Evolutionary conservation across 306 rosid species (phyloP).

Genomic region (Corylus americana): DNA sequence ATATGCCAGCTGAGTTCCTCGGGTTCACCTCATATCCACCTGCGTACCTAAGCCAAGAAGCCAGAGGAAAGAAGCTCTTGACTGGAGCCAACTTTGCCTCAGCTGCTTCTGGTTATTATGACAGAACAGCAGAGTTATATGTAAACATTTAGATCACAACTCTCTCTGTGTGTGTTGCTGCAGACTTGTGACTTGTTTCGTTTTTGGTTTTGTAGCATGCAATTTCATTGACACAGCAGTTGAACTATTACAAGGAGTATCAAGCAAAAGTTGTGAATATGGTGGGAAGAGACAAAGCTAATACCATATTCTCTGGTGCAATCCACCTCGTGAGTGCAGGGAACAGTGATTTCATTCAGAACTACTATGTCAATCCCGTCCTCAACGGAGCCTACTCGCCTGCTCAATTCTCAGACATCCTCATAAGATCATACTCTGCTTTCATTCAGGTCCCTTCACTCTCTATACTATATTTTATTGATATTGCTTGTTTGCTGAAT

Average conservation of each 20-base stretch:
- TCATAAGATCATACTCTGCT: conserved; percentile 41
- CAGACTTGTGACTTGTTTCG: background rate
- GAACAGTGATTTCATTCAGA: conserved; percentile 61
- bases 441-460: conserved; percentile 52
- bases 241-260: conserved; percentile 53
- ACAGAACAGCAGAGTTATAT: conserved; percentile 44
- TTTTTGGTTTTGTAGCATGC: conserved; percentile 39
- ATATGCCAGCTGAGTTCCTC: conserved; percentile 51
- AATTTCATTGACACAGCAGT: conserved; percentile 48
- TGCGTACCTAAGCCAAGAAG: conserved; percentile 62
- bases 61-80: conserved; percentile 49
- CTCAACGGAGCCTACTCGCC: conserved; percentile 34
- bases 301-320: conserved; percentile 46
- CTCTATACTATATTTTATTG: background rate
- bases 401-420: conserved; percentile 49
- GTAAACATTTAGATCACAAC: conserved; percentile 27
- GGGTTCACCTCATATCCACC: conserved; percentile 63
- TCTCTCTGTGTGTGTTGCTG: background rate
- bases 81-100: conserved; percentile 70
- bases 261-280: conserved; percentile 43
- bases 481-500: background rate
- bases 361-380: conserved; percentile 54
- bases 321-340: conserved; percentile 62
- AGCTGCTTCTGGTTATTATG: conserved; percentile 60
- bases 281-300: conserved; percentile 51